These are phyloP conservation scores for Penicillium sp. DNA, from an alignment of 2,329 filamentous ascomycete genomes.

Conservation along the genomic window DNA sequence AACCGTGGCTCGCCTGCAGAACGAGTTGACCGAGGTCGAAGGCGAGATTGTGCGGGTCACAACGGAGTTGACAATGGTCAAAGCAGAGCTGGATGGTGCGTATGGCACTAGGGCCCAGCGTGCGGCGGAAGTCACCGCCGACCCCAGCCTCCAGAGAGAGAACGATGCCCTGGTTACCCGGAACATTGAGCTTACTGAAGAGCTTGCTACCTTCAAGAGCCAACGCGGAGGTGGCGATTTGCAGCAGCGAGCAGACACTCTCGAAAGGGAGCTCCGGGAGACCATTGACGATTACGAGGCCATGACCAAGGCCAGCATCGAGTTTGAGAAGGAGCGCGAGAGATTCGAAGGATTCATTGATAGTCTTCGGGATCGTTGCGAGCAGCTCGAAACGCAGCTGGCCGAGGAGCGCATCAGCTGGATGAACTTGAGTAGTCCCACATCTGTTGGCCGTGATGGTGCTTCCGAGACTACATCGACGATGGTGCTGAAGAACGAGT, in stretches of 20 bases:
- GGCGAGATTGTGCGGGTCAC: slow-evolving; percentile 66
- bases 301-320: slow-evolving; percentile 69
- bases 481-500: slow-evolving; percentile 70
- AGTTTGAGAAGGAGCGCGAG: slow-evolving; percentile 71
- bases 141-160: slow-evolving; percentile 61
- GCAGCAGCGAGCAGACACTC: slow-evolving; percentile 53
- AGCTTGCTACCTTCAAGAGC: slow-evolving; percentile 49
- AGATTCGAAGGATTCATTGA: slow-evolving; percentile 66
- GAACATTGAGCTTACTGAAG: slow-evolving; percentile 50
- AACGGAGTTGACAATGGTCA: slow-evolving; percentile 84
- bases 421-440: slow-evolving; percentile 63
- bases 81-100: slow-evolving; percentile 89
- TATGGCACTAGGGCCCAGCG: slow-evolving; percentile 76
- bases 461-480: slow-evolving; percentile 64
- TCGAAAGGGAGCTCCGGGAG: slow-evolving; percentile 67
- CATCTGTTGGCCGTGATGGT: slow-evolving; percentile 39
- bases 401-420: slow-evolving; percentile 68
- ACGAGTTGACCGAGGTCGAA: slow-evolving; percentile 58
- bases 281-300: slow-evolving; percentile 71
- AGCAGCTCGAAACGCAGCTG: slow-evolving; percentile 64
- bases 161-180: slow-evolving; percentile 57
- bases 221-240: slow-evolving; percentile 39
- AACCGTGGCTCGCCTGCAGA: slow-evolving; percentile 45
- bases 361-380: slow-evolving; percentile 63
- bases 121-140: slow-evolving; percentile 64